These are phyloP conservation scores for Calamus simplicifolius DNA, from an alignment of 176 grass and related monocot species.

Conservation along the genomic window DNA sequence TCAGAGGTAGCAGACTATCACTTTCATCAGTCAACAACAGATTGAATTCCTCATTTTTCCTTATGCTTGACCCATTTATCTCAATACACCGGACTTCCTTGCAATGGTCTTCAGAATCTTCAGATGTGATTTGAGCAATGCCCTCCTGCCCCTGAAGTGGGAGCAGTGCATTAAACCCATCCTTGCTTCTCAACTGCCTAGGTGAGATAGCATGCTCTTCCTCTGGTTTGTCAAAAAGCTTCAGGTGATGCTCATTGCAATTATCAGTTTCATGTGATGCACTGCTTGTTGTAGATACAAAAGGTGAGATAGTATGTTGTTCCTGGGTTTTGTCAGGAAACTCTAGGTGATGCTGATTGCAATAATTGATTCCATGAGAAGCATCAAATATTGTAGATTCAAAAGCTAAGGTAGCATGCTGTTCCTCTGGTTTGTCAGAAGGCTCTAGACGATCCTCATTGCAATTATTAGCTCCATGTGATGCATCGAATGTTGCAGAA, in stretches of 20 bases:
- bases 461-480: constrained; percentile 19
- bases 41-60: constrained; percentile 30
- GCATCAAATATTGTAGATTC: too few relatives aligned
- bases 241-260: constrained; percentile 20
- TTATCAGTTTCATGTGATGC: constrained; percentile 25
- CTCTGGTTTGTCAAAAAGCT: constrained; percentile 1
- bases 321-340: too few relatives aligned
- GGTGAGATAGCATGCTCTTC: constrained; percentile 3
- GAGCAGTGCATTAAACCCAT: constrained; percentile 23
- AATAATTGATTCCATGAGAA: too few relatives aligned
- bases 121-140: constrained; percentile 13
- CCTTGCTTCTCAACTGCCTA: constrained; percentile 20
- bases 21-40: constrained; percentile 25
- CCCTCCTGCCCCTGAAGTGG: constrained; percentile 13
- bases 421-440: constrained; percentile 8
- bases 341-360: too few relatives aligned
- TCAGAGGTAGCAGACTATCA: constrained; percentile 30
- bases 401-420: not conserved
- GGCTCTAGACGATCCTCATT: constrained; percentile 14
- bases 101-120: constrained; percentile 49
- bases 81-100: constrained; percentile 80
- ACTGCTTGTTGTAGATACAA: constrained; percentile 22
- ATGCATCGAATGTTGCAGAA: constrained; percentile 31
- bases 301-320: not conserved
- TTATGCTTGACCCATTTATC: constrained; percentile 28